phyloP scores from a whole-genome alignment of 2,329 filamentous ascomycete species.

The Atkinsonella texensis region DNA sequence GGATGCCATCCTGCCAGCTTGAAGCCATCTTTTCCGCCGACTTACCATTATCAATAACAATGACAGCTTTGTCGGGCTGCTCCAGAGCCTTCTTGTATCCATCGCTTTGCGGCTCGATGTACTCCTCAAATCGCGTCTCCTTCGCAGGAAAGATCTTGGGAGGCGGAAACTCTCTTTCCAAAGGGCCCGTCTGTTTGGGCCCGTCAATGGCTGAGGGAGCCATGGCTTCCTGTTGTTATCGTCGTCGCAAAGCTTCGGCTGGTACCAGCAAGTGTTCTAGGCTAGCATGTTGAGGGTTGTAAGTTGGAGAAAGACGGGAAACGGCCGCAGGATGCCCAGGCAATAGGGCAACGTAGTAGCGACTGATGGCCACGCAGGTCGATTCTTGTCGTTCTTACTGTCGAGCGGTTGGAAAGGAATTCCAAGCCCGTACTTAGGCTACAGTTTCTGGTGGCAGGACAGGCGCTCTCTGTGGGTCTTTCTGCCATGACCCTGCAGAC shows the following conservation, averaged over 20 bases:
- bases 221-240: conserved; percentile 24
- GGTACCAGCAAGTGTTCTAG: not conserved
- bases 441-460: conserved; percentile 18
- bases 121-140: conserved; percentile 49
- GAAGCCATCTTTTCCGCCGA: not conserved
- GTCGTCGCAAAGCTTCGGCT: conserved; percentile 3
- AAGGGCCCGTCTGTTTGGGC: conserved; percentile 22
- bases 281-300: conserved; percentile 3
- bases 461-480: conserved; percentile 7
- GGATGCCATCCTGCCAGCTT: not conserved
- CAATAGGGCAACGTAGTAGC: not conserved
- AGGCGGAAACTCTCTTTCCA: conserved; percentile 35
- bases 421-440: conserved; percentile 18
- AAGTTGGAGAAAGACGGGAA: not conserved
- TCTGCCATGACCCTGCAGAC: not conserved
- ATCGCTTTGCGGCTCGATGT: conserved; percentile 43
- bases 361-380: not conserved
- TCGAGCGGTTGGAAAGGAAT: not conserved
- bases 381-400: not conserved
- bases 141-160: conserved; percentile 48
- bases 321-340: not conserved
- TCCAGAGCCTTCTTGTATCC: conserved; percentile 59
- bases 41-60: conserved; percentile 95
- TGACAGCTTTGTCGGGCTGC: conserved; percentile 52
- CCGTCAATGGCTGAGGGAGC: conserved; percentile 41